Base-by-base conservation (phyloP, 352 stramenopile genomes). In the Phytopythium vexans region DNA sequence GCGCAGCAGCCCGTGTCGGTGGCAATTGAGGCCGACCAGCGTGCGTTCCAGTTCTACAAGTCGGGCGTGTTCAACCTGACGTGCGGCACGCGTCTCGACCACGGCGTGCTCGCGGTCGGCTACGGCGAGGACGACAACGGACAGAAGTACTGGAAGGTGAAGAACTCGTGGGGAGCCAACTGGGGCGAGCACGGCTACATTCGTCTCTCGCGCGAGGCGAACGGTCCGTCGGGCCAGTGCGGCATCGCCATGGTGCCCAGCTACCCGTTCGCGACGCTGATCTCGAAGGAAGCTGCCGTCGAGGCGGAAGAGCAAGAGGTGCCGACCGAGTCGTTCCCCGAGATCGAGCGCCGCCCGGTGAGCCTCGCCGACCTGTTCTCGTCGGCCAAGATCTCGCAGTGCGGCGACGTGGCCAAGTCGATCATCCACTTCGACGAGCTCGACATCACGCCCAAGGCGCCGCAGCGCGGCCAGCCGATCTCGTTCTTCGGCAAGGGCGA, bases 11-110 rank as follows among this genome's bases (percentile, higher is more conserved):
- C 97, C 8, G 95, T 98, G 12, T 89, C 86, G 12, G 81, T 98
- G 31, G 95, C 94, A 9, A 97, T 99, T 46, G 88, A 98, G 62
- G 96, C 94, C 11, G 84, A 97, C 64, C 79, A 98, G 65, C 82
- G 80, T 60, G 82, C 79, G 11, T 98, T 99, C 68, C 95, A 98
- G 82, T 98, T 98, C 41, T 99, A 99, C 88, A 91, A 85, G 52
- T 81, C 66, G n/a, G 96, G 96, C 33, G 95, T 99, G 33, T 77
- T 97, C 44, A 71, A 74, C 58, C 68, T 72, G 46, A 72, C 58
- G 11, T 97, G 79, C 48, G 97, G 96, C 53, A 85, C 88, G n/a
- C 83, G 93, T 49, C 86, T 99, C 45, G 96, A 99, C 70, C 97
- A 99, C 62, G 97, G 95, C 39, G 95, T 99, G n/a, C 75, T 98